These are phyloP conservation scores for Noccaea caerulescens DNA, from an alignment of 345 rosid genomes.

Conservation along the genomic window DNA sequence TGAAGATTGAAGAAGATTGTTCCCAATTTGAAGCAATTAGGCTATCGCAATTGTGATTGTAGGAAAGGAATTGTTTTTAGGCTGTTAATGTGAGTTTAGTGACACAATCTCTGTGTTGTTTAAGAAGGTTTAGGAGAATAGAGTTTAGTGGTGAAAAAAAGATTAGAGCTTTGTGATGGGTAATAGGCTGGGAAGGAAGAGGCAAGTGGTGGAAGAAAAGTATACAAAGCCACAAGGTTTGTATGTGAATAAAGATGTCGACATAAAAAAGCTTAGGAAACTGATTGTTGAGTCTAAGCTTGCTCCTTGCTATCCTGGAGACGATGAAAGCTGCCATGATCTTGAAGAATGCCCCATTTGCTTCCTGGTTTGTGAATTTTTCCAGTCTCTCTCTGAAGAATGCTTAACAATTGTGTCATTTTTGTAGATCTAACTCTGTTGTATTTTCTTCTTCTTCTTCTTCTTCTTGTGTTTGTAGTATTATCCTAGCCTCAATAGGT, in stretches of 20 bases:
- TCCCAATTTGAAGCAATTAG: constrained; percentile 18
- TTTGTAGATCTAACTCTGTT: constrained; percentile 24
- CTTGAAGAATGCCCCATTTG: constrained; percentile 98
- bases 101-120: constrained; percentile 26
- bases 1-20: constrained; percentile 18
- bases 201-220: constrained; percentile 88
- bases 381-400: constrained; percentile 17
- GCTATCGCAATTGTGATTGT: constrained; percentile 1
- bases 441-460: neutral
- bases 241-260: constrained; percentile 88
- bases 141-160: constrained; percentile 8
- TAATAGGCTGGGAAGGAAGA: constrained; percentile 88
- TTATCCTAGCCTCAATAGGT: constrained; percentile 96
- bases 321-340: constrained; percentile 73
- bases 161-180: constrained; percentile 62
- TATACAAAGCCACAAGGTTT: constrained; percentile 93
- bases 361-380: constrained; percentile 69
- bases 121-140: constrained; percentile 30
- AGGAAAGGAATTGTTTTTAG: constrained; percentile 13
- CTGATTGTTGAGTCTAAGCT: constrained; percentile 94
- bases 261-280: constrained; percentile 90
- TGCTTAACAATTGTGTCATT: neutral
- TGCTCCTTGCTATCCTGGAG: constrained; percentile 98
- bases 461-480: constrained; percentile 51
- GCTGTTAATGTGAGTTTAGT: constrained; percentile 18